These are phyloP conservation scores for Abrus pulchellus DNA, from an alignment of 306 rosid species.

Conservation along the genomic window DNA sequence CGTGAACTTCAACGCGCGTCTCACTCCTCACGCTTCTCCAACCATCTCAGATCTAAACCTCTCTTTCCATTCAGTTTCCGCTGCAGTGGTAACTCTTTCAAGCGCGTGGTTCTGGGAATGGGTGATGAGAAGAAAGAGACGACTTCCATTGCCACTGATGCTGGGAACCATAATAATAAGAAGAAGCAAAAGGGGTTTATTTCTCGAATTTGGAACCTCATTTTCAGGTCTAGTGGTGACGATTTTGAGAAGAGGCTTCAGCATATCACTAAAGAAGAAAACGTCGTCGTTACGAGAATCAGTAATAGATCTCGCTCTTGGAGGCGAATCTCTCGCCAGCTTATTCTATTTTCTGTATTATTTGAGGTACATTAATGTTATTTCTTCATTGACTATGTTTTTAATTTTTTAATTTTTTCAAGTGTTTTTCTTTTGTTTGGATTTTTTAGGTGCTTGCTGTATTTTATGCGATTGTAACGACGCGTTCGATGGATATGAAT, in stretches of 20 bases:
- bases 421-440: no score
- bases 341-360: constrained; percentile 67
- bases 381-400: no score
- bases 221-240: constrained; percentile 68
- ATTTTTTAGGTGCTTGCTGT: constrained; percentile 79
- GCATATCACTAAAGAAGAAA: constrained; percentile 81
- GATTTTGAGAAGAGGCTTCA: constrained; percentile 95
- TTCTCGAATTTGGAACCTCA: constrained; percentile 73
- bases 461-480: constrained; percentile 83
- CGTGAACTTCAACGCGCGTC: not conserved
- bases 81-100: no score
- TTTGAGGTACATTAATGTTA: constrained; percentile 66
- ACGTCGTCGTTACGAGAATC: constrained; percentile 64
- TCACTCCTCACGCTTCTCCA: not conserved
- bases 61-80: no score
- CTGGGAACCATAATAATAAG: constrained; percentile 49
- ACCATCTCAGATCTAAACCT: not conserved
- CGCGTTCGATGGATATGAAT: constrained; percentile 69
- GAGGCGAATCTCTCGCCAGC: constrained; percentile 67
- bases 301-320: constrained; percentile 71
- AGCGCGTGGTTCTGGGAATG: constrained; percentile 44
- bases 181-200: constrained; percentile 68
- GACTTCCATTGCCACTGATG: constrained; percentile 14
- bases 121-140: constrained; percentile 72
- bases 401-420: no score